Evolutionary conservation across 1,284 basidiomycete genomes (phyloP).

Genomic region (Leccinum subrobustum): DNA sequence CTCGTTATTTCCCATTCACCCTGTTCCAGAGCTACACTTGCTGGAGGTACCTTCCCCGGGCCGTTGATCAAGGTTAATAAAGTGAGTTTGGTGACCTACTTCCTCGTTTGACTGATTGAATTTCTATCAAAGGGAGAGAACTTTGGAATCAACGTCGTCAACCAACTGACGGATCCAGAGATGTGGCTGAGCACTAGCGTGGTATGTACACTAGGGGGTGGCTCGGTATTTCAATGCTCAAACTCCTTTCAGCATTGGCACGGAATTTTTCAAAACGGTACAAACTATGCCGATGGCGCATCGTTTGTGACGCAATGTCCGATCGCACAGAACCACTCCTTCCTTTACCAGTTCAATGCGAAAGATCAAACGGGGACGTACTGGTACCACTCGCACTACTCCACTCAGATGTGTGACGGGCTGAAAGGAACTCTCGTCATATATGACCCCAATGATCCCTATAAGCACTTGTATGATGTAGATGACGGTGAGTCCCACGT

Average conservation of each 20-base stretch:
- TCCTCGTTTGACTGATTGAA: slow-evolving; percentile 24
- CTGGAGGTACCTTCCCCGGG: slow-evolving; percentile 38
- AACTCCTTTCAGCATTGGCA: slow-evolving; percentile 37
- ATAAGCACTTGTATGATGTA: slow-evolving; percentile 31
- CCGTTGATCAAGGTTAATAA: slow-evolving; percentile 36
- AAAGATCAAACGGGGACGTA: slow-evolving; percentile 38
- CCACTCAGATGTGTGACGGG: slow-evolving; percentile 32
- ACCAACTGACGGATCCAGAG: slow-evolving; percentile 28
- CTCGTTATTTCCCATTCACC: background rate
- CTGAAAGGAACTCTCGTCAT: slow-evolving; percentile 32
- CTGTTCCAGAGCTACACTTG: slow-evolving; percentile 19
- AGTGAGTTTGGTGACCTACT: slow-evolving; percentile 11
- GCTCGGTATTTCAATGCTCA: slow-evolving; percentile 24
- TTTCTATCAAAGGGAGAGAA: slow-evolving; percentile 33
- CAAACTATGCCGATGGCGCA: slow-evolving; percentile 26
- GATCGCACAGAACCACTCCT: slow-evolving; percentile 38
- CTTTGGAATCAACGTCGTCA: slow-evolving; percentile 29
- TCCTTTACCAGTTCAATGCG: slow-evolving; percentile 37
- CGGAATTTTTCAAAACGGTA: slow-evolving; percentile 32
- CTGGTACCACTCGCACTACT: slow-evolving; percentile 49
- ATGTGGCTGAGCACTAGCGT: slow-evolving; percentile 37
- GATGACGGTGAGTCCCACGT: slow-evolving; percentile 33
- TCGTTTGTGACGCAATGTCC: slow-evolving; percentile 47
- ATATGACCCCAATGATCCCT: slow-evolving; percentile 37
- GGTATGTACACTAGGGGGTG: slow-evolving; percentile 15